Base-by-base conservation (phyloP, 1,139 yeast species). In the Sugiyamaella castrensis region DNA sequence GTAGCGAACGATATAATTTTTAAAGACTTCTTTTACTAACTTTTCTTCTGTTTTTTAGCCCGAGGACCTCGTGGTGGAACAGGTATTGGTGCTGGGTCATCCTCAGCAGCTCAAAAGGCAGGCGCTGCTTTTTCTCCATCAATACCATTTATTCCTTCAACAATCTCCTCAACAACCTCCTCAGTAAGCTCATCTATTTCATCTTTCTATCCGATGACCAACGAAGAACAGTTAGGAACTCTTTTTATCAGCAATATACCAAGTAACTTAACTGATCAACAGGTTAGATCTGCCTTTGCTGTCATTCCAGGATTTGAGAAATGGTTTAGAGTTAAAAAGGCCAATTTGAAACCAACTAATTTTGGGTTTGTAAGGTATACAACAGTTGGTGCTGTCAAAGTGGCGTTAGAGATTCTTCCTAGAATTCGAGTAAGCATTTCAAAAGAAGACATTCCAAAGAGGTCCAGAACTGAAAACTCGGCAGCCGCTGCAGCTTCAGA, bases 231-330 rank as follows among this genome's bases (percentile, higher is more conserved):
- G 48, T 53, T 61, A 29, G 56, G 64, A 29, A 65, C 69, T 8
- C 47, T 67, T n/a, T 67, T 57, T 48, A 45, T 68, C 8, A 62
- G 63, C 7, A 54, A 55, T 9, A 50, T 66, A n/a, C 70, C 71
- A 2, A 55, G 52, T 8, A 61, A 53, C 15, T 46, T 67, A 40
- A 65, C 67, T 29, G 69, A 64, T 36, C 49, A 53, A 11, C 57
- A 61, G 41, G 52, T 66, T 27, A 58, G 53, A 32, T 49, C 54
- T 28, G 53, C 61, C 1, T 46, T 67, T 12, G 49, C 53, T 33
- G 47, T 52, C 27, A 54, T 62, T 10, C 63, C 66, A 2, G 64
- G 64, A 2, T 47, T 62, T 29, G 58, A 57, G 29, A 36, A 43
- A 38, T 54, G 61, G 55, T 48, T 51, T 24, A 53, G 65, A 10